phyloP scores from a whole-genome alignment of 176 grass and related monocot species.

The Echinochloa phyllopogon region DNA sequence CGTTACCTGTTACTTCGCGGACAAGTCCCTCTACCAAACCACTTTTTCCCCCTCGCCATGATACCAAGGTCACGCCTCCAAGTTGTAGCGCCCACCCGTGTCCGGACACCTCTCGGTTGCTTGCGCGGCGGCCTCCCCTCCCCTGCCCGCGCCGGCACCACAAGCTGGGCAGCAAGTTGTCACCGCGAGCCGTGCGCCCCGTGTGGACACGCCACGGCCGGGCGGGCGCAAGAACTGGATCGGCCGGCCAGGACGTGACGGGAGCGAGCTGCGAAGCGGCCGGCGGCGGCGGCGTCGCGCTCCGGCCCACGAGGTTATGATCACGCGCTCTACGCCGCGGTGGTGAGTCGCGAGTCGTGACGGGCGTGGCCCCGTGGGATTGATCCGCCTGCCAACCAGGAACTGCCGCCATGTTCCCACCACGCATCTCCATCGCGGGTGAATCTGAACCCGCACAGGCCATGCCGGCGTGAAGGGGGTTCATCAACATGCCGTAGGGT shows the following conservation, averaged over 20 bases:
- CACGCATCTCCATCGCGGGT: neutral
- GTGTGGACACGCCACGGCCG: constrained; percentile 8
- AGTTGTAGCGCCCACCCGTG: neutral
- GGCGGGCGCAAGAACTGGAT: neutral
- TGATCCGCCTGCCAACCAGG: neutral
- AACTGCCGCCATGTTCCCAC: neutral
- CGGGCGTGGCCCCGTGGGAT: neutral
- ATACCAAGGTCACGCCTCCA: neutral
- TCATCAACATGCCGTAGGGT: neutral
- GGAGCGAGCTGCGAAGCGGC: neutral
- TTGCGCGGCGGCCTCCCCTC: neutral
- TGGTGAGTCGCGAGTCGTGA: neutral
- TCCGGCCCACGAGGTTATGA: neutral
- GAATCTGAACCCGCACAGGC: neutral
- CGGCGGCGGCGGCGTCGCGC: neutral
- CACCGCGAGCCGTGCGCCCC: neutral
- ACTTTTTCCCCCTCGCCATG: neutral
- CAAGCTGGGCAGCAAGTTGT: neutral
- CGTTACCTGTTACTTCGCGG: constrained; percentile 34
- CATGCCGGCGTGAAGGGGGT: neutral
- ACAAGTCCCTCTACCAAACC: constrained; percentile 35
- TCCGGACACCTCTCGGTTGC: constrained; percentile 14
- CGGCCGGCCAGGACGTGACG: neutral
- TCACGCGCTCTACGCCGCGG: neutral
- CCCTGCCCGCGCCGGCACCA: neutral